phyloP scores from a whole-genome alignment of 768 basidiomycete genomes.

The Mycena capillaripes region DNA sequence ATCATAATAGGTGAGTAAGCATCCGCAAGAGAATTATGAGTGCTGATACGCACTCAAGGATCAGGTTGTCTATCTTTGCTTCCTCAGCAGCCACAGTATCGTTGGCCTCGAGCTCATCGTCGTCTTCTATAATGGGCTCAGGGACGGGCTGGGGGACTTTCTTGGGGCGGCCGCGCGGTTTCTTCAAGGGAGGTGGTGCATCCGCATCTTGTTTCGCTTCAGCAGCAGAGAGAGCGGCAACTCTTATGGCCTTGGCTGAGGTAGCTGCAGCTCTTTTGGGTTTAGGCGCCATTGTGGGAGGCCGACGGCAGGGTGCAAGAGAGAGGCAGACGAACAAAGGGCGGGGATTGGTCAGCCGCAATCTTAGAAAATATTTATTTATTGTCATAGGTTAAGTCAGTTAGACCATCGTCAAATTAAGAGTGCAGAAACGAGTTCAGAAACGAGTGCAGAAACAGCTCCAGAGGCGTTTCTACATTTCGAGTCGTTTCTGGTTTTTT shows the following conservation, averaged over 20 bases:
- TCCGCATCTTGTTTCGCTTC: not conserved
- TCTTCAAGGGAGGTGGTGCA: not conserved
- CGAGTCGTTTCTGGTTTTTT: no score
- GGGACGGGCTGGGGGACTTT: no score
- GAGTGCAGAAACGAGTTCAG: no score
- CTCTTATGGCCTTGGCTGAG: not conserved
- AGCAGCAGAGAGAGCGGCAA: not conserved
- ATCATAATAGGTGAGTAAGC: not conserved
- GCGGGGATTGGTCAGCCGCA: no score
- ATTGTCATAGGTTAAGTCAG: no score
- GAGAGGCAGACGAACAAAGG: no score
- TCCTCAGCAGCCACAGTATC: not conserved
- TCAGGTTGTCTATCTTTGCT: not conserved
- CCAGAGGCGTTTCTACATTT: no score
- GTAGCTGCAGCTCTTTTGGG: not conserved
- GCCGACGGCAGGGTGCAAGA: no score
- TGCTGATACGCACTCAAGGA: slow-evolving; percentile 1
- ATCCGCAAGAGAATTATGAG: not conserved
- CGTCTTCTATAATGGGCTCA: not conserved
- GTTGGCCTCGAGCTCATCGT: not conserved
- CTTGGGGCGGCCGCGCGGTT: not conserved
- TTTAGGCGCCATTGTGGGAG: not conserved
- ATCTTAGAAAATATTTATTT: no score
- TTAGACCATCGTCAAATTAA: no score
- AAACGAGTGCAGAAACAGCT: no score